These are phyloP conservation scores for Elasticomyces elasticus DNA, from an alignment of 495 filamentous ascomycete species.

Conservation along the genomic window DNA sequence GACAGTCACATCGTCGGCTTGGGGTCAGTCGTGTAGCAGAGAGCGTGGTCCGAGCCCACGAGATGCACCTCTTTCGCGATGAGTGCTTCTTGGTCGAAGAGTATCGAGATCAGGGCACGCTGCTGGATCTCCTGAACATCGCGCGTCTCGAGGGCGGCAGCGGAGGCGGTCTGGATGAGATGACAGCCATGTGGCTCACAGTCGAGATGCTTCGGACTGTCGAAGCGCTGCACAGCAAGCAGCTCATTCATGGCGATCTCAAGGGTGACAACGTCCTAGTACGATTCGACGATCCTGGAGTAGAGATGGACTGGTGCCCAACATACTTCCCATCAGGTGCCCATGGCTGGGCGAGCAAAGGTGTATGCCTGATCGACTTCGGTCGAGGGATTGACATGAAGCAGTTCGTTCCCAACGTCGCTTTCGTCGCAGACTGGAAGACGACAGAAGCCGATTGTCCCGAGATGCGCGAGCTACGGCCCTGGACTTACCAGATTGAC, in stretches of 20 bases:
- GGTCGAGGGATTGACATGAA: slow-evolving; percentile 90
- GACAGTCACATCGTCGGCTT: slow-evolving; percentile 63
- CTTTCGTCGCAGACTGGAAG: slow-evolving; percentile 94
- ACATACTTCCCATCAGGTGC: slow-evolving; percentile 61
- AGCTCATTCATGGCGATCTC: slow-evolving; percentile 83
- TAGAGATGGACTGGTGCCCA: slow-evolving; percentile 38
- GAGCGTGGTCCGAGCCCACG: slow-evolving; percentile 69
- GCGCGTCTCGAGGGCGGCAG: slow-evolving; percentile 54
- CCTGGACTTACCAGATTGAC: slow-evolving; percentile 95
- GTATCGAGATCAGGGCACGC: slow-evolving; percentile 78
- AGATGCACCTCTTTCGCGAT: slow-evolving; percentile 76
- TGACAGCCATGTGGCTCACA: slow-evolving; percentile 85
- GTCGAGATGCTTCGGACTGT: slow-evolving; percentile 85
- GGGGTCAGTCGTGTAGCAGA: slow-evolving; percentile 56
- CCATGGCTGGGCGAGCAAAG: slow-evolving; percentile 71
- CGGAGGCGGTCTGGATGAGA: slow-evolving; percentile 69
- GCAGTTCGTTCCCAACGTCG: slow-evolving; percentile 62
- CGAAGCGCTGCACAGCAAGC: slow-evolving; percentile 70
- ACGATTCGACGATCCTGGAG: slow-evolving; percentile 52
- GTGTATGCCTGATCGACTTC: slow-evolving; percentile 84
- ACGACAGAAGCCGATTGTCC: slow-evolving; percentile 73
- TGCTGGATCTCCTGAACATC: slow-evolving; percentile 86
- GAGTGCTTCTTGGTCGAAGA: slow-evolving; percentile 83
- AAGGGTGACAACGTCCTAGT: slow-evolving; percentile 93
- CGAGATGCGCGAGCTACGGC: slow-evolving; percentile 83